A percentile compares a stretch with the other conserved stretches of the same genome.
phyloP scores from a whole-genome alignment of 2,329 filamentous ascomycete species.

The Monosporascus sp. region DNA sequence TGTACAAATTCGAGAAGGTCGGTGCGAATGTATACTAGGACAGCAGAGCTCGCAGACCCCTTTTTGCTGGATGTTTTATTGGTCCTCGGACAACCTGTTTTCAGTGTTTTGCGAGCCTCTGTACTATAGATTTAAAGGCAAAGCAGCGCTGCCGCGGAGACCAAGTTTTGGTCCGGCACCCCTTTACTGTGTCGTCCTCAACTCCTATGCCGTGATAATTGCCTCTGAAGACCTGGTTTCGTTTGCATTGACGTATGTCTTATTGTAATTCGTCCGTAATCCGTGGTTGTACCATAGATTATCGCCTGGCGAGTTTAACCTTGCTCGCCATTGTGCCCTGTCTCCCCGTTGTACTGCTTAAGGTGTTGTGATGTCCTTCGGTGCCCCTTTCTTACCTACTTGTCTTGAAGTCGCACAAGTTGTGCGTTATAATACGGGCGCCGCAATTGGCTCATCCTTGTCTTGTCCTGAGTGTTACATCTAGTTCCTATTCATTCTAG shows the following conservation, averaged over 20 bases:
- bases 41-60: neutral
- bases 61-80: constrained; percentile 26
- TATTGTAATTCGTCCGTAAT: too few relatives aligned
- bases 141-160: constrained; percentile 17
- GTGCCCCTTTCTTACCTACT: neutral
- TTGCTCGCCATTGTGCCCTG: neutral
- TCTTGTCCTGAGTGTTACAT: too few relatives aligned
- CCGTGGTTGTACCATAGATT: too few relatives aligned
- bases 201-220: neutral
- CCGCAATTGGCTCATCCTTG: neutral
- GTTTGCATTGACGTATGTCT: neutral
- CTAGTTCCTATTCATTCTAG: too few relatives aligned
- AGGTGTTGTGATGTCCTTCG: neutral
- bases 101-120: constrained; percentile 10
- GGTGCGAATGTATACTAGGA: neutral
- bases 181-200: neutral
- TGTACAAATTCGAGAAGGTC: constrained; percentile 17
- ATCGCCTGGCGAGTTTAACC: too few relatives aligned
- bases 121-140: constrained; percentile 17
- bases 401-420: neutral
- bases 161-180: constrained; percentile 26
- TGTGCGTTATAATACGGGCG: neutral
- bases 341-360: neutral
- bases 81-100: constrained; percentile 15
- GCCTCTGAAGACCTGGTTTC: neutral